phyloP scores from a whole-genome alignment of 2,329 filamentous ascomycete species.

The Stenocarpella maydis region DNA sequence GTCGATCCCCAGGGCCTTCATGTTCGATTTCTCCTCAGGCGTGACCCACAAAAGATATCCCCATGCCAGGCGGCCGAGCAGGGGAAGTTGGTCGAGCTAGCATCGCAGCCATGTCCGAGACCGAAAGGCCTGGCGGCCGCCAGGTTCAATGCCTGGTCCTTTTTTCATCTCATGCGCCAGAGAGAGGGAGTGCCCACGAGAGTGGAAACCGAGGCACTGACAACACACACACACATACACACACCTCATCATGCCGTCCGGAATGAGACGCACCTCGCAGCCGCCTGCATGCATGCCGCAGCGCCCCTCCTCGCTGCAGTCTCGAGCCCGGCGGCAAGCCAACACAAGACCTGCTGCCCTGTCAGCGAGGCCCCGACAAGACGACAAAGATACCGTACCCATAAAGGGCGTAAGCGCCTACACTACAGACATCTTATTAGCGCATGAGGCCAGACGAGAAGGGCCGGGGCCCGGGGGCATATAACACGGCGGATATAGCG shows the following conservation, averaged over 20 bases:
- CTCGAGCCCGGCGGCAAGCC: conserved; percentile 4
- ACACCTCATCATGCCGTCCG: no score
- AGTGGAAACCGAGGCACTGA: neutral
- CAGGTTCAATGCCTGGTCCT: no score
- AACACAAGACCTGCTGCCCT: neutral
- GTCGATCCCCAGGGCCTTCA: neutral
- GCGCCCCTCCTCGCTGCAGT: neutral
- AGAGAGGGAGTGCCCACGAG: no score
- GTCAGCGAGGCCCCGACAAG: conserved; percentile 7
- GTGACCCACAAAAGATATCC: neutral
- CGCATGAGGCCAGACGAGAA: no score
- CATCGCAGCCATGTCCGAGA: no score
- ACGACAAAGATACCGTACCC: conserved; percentile 7
- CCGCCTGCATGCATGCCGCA: no score
- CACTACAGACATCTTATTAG: no score
- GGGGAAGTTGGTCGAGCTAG: neutral
- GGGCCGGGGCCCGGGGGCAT: neutral
- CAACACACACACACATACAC: neutral
- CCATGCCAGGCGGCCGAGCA: neutral
- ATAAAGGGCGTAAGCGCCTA: conserved; percentile 3
- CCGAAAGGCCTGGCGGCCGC: no score
- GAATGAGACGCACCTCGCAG: neutral
- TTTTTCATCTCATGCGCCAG: neutral
- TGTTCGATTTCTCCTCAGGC: neutral
- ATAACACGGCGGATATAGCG: conserved; percentile 24